Evolutionary conservation across 2,329 filamentous ascomycete species (phyloP).

Genomic region (Knufia petricola): DNA sequence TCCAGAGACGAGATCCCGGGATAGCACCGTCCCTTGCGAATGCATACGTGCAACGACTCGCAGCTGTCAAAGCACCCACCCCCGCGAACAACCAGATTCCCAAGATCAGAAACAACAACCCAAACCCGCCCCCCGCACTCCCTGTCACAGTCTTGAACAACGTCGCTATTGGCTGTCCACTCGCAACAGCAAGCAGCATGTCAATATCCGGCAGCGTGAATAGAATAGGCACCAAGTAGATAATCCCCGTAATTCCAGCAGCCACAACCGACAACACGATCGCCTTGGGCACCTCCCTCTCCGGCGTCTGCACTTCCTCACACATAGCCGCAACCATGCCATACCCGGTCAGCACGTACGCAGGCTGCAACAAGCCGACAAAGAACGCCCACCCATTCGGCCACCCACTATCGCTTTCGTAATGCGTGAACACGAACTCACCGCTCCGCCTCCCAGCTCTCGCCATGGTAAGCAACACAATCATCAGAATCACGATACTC

Average conservation of each 20-base stretch:
- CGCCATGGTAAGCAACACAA: constrained; percentile 38
- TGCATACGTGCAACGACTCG: constrained; percentile 43
- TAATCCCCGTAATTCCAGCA: constrained; percentile 41
- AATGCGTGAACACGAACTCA: constrained; percentile 45
- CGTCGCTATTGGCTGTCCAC: constrained; percentile 44
- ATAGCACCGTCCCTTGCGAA: constrained; percentile 18
- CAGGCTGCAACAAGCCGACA: constrained; percentile 40
- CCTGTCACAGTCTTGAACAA: constrained; percentile 38
- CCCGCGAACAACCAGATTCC: constrained; percentile 59
- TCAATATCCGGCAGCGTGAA: constrained; percentile 41
- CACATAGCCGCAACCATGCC: constrained; percentile 52
- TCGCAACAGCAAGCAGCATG: constrained; percentile 31
- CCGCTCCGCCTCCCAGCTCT: constrained; percentile 34
- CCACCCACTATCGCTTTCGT: constrained; percentile 39
- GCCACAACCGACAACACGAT: constrained; percentile 42
- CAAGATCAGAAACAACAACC: constrained; percentile 38
- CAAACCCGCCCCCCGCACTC: constrained; percentile 37
- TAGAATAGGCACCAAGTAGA: constrained; percentile 41
- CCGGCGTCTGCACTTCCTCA: constrained; percentile 40
- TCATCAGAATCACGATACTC: constrained; percentile 44
- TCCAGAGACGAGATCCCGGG: constrained; percentile 12
- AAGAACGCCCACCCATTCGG: constrained; percentile 55
- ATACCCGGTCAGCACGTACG: constrained; percentile 42
- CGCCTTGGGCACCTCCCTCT: constrained; percentile 41
- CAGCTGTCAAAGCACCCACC: constrained; percentile 42